A percentile compares a stretch with the other conserved stretches of the same genome.
phyloP scores from a whole-genome alignment of 768 basidiomycete species.

The Paxillus ammoniavirescens region DNA sequence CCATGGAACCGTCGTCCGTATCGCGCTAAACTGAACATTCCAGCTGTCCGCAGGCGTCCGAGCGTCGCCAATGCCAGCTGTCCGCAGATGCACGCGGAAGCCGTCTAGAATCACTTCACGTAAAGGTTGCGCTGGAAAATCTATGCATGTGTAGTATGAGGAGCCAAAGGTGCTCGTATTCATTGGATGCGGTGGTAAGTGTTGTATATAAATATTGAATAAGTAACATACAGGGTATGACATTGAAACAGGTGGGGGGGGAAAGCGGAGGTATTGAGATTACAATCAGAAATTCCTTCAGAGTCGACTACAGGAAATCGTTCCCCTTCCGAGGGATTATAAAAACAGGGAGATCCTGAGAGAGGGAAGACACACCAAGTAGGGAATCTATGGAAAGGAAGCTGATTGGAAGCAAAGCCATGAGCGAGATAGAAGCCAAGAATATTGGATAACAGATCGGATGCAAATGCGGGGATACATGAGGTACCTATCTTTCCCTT shows the following conservation, averaged over 20 bases:
- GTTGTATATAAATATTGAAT: neutral
- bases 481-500: conserved; percentile 20
- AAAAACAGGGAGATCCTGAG: conserved; percentile 4
- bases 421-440: conserved; percentile 11
- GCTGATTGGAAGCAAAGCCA: conserved; percentile 9
- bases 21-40: too few relatives aligned
- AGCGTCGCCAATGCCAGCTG: too few relatives aligned
- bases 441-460: conserved; percentile 15
- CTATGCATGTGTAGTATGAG: neutral
- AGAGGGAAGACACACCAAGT: conserved; percentile 7
- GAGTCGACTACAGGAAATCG: neutral
- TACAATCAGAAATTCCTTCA: neutral
- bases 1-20: neutral
- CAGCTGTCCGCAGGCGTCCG: too few relatives aligned
- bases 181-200: neutral
- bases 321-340: neutral
- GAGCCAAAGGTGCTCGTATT: neutral
- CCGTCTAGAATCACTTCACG: neutral
- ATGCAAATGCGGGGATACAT: conserved; percentile 23
- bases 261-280: neutral
- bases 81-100: neutral
- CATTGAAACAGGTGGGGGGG: neutral
- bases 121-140: neutral
- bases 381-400: neutral
- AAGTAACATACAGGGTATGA: neutral